Evolutionary conservation across 129 eudicot species (phyloP).

Genomic region (Heracleum sosnowskyi): DNA sequence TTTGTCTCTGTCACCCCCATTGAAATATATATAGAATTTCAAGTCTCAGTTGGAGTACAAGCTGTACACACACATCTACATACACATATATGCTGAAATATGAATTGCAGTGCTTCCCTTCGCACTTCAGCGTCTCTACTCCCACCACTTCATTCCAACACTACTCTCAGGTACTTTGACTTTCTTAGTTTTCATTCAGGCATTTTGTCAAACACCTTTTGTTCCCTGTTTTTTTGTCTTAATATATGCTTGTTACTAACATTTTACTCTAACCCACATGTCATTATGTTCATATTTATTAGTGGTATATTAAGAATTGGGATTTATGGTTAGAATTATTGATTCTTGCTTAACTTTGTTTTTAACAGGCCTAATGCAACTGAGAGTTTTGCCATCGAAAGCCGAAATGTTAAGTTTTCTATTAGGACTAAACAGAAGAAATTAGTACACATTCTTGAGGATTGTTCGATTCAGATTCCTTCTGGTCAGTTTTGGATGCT

Average conservation of each 20-base stretch:
- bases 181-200: constrained; percentile 12
- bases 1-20: too few relatives aligned
- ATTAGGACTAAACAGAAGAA: constrained; percentile 37
- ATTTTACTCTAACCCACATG: neutral
- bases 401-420: constrained; percentile 54
- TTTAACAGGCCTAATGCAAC: constrained; percentile 1
- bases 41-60: neutral
- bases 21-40: too few relatives aligned
- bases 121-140: constrained; percentile 21
- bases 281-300: neutral
- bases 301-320: neutral
- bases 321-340: too few relatives aligned
- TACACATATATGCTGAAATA: neutral
- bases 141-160: constrained; percentile 22
- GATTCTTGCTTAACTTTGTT: neutral
- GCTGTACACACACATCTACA: neutral
- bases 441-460: constrained; percentile 42
- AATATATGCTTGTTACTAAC: neutral
- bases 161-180: constrained; percentile 22
- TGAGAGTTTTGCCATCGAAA: constrained; percentile 53
- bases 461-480: constrained; percentile 69
- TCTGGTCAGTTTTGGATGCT: constrained; percentile 92
- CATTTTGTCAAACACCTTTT: constrained; percentile 32
- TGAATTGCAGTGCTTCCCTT: constrained; percentile 26
- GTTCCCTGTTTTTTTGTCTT: neutral